A percentile compares a stretch with the other conserved stretches of the same genome.
phyloP scores from a whole-genome alignment of 192 early-diverging fungal genomes.

The Martensiomyces pterosporus region DNA sequence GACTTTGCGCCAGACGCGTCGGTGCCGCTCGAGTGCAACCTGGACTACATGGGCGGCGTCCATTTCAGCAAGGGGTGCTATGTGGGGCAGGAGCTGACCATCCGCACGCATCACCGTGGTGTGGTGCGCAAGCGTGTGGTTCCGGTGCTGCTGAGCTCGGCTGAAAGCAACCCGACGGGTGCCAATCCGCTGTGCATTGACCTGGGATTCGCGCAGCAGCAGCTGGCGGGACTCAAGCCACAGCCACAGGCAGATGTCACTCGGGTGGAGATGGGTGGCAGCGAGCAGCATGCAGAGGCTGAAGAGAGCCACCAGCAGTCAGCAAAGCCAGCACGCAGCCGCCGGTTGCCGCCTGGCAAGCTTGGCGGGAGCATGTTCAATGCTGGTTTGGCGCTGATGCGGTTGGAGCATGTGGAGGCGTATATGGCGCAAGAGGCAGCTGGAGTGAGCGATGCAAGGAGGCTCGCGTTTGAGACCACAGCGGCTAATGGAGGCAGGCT shows the following conservation, averaged over 20 bases:
- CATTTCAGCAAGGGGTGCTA: conserved; percentile 98
- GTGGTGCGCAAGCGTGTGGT: conserved; percentile 89
- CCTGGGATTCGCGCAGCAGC: conserved; percentile 1
- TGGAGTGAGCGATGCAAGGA: not conserved
- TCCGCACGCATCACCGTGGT: conserved; percentile 92
- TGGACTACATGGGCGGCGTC: conserved; percentile 91
- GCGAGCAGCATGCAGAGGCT: too few relatives aligned
- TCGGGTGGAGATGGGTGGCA: conserved; percentile 28
- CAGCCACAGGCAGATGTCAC: conserved; percentile 29
- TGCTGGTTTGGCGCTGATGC: conserved; percentile 82
- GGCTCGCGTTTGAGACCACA: conserved; percentile 12
- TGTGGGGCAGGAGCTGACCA: conserved; percentile 96
- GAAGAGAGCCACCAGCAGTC: too few relatives aligned
- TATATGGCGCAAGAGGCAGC: conserved; percentile 8
- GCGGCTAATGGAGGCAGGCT: conserved; percentile 20
- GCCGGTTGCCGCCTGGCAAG: conserved; percentile 58
- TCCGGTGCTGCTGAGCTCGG: conserved; percentile 54
- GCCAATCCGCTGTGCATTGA: conserved; percentile 12
- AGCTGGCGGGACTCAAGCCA: not conserved
- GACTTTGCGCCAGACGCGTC: conserved; percentile 69
- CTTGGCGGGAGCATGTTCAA: conserved; percentile 65
- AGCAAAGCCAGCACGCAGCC: conserved; percentile 30
- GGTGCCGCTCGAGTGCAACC: conserved; percentile 86
- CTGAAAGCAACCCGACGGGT: conserved; percentile 5
- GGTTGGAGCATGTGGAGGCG: conserved; percentile 65